phyloP scores from a whole-genome alignment of 768 basidiomycete genomes.

The Pleurotus sapidus region DNA sequence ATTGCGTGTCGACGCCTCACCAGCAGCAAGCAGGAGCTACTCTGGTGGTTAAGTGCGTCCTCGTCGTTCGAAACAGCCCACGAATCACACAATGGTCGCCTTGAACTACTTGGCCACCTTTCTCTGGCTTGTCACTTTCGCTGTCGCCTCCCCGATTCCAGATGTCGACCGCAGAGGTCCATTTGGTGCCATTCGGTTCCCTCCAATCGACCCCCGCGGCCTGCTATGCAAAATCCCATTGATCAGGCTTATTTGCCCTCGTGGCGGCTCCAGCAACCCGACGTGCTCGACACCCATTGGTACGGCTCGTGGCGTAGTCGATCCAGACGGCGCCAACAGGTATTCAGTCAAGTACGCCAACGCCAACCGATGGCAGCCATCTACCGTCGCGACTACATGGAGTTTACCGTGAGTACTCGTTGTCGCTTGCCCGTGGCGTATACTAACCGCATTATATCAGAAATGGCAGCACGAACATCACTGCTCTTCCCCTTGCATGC shows the following conservation, averaged over 20 bases:
- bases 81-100: constrained; percentile 26
- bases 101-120: constrained; percentile 28
- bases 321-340: constrained; percentile 46
- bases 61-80: background rate
- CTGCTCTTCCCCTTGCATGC: constrained; percentile 65
- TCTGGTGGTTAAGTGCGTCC: constrained; percentile 11
- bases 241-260: constrained; percentile 40
- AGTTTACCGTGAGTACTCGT: constrained; percentile 52
- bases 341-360: constrained; percentile 69
- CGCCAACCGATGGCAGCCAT: constrained; percentile 59
- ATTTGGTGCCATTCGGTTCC: constrained; percentile 25
- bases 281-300: constrained; percentile 49
- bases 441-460: constrained; percentile 25
- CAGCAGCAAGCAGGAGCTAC: constrained; percentile 4
- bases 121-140: constrained; percentile 24
- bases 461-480: constrained; percentile 45
- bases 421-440: constrained; percentile 1
- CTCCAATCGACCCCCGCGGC: constrained; percentile 32
- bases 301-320: constrained; percentile 48
- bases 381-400: constrained; percentile 55
- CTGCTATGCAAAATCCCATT: constrained; percentile 47
- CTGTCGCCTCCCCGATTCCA: constrained; percentile 26
- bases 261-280: constrained; percentile 19
- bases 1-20: background rate
- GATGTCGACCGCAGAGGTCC: constrained; percentile 3